Percentiles rank a stretch among this genome's conserved stretches.
These are phyloP conservation scores for Irpex sp. DNA, from an alignment of 1,284 basidiomycete genomes.

Conservation along the genomic window DNA sequence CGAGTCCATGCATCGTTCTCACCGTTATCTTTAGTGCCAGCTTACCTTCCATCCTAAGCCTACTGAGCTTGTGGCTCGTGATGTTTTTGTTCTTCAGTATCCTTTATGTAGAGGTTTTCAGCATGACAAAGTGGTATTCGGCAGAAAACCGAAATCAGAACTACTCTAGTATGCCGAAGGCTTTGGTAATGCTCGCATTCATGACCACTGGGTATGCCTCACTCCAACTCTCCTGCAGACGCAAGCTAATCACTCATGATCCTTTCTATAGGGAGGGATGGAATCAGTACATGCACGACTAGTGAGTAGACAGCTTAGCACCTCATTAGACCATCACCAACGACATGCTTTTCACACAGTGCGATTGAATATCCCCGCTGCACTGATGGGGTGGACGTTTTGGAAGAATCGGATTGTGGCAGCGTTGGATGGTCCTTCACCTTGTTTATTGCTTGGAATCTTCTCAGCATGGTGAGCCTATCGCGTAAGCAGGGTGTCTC, in stretches of 20 bases:
- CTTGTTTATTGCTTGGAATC: constrained; percentile 95
- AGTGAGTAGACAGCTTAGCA: constrained; percentile 43
- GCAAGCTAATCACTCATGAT: not conserved
- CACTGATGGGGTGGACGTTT: constrained; percentile 51
- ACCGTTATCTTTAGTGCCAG: constrained; percentile 59
- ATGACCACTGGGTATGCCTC: constrained; percentile 67
- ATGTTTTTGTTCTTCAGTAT: constrained; percentile 94
- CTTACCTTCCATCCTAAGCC: constrained; percentile 82
- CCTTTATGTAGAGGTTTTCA: constrained; percentile 90
- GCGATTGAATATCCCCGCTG: constrained; percentile 80
- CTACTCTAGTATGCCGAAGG: constrained; percentile 77
- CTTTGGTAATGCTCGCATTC: constrained; percentile 84
- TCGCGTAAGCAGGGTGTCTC: not conserved
- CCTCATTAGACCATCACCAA: not conserved
- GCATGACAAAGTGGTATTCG: constrained; percentile 85
- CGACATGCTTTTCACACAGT: constrained; percentile 33
- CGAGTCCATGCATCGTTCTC: not conserved
- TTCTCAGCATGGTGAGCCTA: constrained; percentile 85
- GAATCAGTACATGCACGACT: constrained; percentile 97
- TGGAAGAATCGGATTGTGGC: constrained; percentile 84
- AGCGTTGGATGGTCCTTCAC: constrained; percentile 82
- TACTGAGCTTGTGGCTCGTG: constrained; percentile 88
- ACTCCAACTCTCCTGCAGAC: not conserved
- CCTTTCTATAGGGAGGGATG: constrained; percentile 70
- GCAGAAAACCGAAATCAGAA: constrained; percentile 75